Evolutionary conservation across 2,329 filamentous ascomycete species (phyloP).

Genomic region (Thermothelomyces thermophilus): DNA sequence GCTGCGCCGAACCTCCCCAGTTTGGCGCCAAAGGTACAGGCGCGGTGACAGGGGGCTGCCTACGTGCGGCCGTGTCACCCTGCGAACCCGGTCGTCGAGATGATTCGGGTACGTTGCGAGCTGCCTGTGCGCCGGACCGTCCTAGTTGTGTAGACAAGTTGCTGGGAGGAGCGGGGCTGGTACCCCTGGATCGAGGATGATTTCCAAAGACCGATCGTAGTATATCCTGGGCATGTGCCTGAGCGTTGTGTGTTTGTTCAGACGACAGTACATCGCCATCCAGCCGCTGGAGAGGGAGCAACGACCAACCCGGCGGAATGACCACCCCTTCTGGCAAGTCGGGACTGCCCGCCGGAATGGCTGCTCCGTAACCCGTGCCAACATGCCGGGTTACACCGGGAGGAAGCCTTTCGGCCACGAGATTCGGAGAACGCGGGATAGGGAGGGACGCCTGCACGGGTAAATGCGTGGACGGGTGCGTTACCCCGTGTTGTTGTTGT

Average conservation of each 20-base stretch:
- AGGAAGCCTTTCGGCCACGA: constrained; percentile 13
- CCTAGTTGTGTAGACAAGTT: constrained; percentile 3
- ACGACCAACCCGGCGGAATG: constrained; percentile 58
- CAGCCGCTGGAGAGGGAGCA: constrained; percentile 54
- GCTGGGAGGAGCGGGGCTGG: constrained; percentile 5
- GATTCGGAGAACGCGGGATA: constrained; percentile 22
- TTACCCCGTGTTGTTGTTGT: constrained; percentile 9
- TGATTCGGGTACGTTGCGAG: neutral
- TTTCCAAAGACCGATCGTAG: constrained; percentile 8
- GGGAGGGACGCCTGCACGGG: constrained; percentile 10
- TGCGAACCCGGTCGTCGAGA: neutral
- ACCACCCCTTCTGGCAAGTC: constrained; percentile 59
- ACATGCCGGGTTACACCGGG: constrained; percentile 42
- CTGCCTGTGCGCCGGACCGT: neutral
- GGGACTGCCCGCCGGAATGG: constrained; percentile 53
- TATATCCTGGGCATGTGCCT: constrained; percentile 12
- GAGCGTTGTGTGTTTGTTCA: constrained; percentile 13
- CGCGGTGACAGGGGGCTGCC: constrained; percentile 36
- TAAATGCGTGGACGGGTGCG: constrained; percentile 10
- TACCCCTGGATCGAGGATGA: constrained; percentile 9
- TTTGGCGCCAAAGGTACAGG: constrained; percentile 44
- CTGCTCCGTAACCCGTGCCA: constrained; percentile 37
- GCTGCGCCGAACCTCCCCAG: constrained; percentile 46
- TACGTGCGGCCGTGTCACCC: neutral
- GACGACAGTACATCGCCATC: constrained; percentile 29